Base-by-base conservation (phyloP, 768 basidiomycete genomes). In the Mycena pura region DNA sequence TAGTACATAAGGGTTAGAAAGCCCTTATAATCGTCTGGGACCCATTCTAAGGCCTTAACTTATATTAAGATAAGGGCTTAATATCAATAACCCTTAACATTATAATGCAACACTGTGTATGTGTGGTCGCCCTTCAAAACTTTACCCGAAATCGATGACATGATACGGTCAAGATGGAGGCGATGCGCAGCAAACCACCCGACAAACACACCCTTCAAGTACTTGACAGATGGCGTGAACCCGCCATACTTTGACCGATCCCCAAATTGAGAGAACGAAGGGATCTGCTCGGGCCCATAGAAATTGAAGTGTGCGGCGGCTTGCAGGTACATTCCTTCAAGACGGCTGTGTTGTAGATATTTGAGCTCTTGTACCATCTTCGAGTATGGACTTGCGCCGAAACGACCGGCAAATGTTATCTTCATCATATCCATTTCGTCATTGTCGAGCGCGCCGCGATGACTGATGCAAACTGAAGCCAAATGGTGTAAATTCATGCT, bases 51-150 rank as follows among this genome's bases (percentile, higher is more conserved):
- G n/a, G n/a, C n/a, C n/a, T n/a, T n/a, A n/a, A n/a, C n/a, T n/a
- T n/a, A n/a, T n/a, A n/a, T n/a, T n/a, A n/a, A n/a, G n/a, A n/a
- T n/a, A n/a, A n/a, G n/a, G n/a, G n/a, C n/a, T n/a, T n/a, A n/a
- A n/a, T n/a, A n/a, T n/a, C n/a, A n/a, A n/a, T n/a, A n/a, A n/a
- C n/a, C n/a, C n/a, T n/a, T n/a, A n/a, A n/a, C n/a, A n/a, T n/a
- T n/a, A n/a, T n/a, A n/a, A n/a, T n/a, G n/a, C n/a, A n/a, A n/a
- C 32, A 67, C 66, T n/a, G 64, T 57, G 53, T 55, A 68, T 31
- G 63, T 68, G 24, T 68, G 66, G 29, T 68, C 63, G 5, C 44
- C 63, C 29, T 64, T 64, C 14, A 64, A 17, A 31, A 68, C 22
- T 9, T 32, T 55, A 5, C 25, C 60, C 2, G 66, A 53, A 6